A percentile compares a stretch with the other conserved stretches of the same genome.
Conservation (phyloP, 2,329 filamentous ascomycete species). For the Rhynchosporium graminicola region DNA sequence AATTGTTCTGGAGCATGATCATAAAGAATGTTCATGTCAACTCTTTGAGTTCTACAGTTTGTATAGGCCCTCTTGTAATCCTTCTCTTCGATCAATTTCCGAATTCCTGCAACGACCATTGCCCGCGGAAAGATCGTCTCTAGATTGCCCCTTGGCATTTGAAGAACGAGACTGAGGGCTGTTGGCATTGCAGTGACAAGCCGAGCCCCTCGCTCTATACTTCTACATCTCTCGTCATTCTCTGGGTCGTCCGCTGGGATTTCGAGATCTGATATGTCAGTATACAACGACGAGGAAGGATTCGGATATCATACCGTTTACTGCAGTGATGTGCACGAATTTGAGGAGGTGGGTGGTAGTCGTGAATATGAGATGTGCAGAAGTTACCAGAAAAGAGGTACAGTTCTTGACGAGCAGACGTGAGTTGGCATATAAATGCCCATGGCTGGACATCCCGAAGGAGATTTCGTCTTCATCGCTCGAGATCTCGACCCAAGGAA, state of each 20-base stretch:
- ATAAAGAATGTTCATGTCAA: slow-evolving; percentile 97
- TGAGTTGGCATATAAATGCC: slow-evolving; percentile 76
- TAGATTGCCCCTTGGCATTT: slow-evolving; percentile 94
- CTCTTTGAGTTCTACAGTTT: slow-evolving; percentile 86
- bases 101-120: slow-evolving; percentile 87
- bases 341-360: slow-evolving; percentile 92
- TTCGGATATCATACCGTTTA: slow-evolving; percentile 55
- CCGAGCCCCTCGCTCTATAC: slow-evolving; percentile 83
- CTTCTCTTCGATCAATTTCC: slow-evolving; percentile 74
- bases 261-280: slow-evolving; percentile 62
- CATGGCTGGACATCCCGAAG: slow-evolving; percentile 70
- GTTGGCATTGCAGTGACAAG: slow-evolving; percentile 89
- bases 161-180: slow-evolving; percentile 80
- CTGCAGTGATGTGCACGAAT: slow-evolving; percentile 76
- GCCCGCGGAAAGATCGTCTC: slow-evolving; percentile 94
- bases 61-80: slow-evolving; percentile 84
- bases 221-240: slow-evolving; percentile 87
- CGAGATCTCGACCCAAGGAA: slow-evolving; percentile 41
- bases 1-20: slow-evolving; percentile 91
- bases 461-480: slow-evolving; percentile 34
- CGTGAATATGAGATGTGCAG: slow-evolving; percentile 84
- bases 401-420: slow-evolving; percentile 78
- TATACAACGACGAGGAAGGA: neutral
- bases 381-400: slow-evolving; percentile 84
- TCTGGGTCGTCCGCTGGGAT: slow-evolving; percentile 87